These are phyloP conservation scores for Datura wrightii DNA, from an alignment of 257 asterid genomes.

Conservation along the genomic window DNA sequence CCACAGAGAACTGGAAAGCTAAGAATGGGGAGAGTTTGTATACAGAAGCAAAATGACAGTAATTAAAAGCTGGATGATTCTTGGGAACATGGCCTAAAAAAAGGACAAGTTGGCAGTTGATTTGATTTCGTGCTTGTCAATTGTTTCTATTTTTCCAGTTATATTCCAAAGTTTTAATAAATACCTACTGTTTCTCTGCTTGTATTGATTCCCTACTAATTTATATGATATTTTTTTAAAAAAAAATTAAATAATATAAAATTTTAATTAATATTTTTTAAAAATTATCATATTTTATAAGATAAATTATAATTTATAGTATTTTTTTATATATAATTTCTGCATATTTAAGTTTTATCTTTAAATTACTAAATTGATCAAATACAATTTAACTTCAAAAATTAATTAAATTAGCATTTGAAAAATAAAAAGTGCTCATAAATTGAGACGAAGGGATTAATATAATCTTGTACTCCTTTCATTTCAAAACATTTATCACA, in stretches of 20 bases:
- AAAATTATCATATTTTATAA: too few species aligned
- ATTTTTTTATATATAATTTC: background rate
- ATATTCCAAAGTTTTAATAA: background rate
- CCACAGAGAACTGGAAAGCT: conserved; percentile 42
- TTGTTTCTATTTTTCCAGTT: background rate
- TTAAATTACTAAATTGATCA: background rate
- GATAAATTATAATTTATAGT: too few species aligned
- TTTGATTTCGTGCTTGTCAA: conserved; percentile 29
- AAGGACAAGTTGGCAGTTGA: conserved; percentile 31
- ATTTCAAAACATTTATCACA: background rate
- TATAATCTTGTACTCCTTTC: rapidly evolving
- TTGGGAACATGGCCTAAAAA: conserved; percentile 55
- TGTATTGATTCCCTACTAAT: background rate
- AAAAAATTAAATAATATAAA: too few species aligned
- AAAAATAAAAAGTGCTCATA: background rate
- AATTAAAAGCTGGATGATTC: conserved; percentile 57
- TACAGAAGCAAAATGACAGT: conserved; percentile 44
- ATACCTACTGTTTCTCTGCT: background rate
- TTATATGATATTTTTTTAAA: background rate
- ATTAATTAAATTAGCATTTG: background rate
- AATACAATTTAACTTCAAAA: background rate
- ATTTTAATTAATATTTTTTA: too few species aligned
- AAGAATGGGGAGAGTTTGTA: conserved; percentile 26
- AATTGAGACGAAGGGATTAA: background rate
- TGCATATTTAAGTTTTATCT: background rate